Conservation (phyloP, 1,139 yeast species). For the Scheffersomyces segobiensis region DNA sequence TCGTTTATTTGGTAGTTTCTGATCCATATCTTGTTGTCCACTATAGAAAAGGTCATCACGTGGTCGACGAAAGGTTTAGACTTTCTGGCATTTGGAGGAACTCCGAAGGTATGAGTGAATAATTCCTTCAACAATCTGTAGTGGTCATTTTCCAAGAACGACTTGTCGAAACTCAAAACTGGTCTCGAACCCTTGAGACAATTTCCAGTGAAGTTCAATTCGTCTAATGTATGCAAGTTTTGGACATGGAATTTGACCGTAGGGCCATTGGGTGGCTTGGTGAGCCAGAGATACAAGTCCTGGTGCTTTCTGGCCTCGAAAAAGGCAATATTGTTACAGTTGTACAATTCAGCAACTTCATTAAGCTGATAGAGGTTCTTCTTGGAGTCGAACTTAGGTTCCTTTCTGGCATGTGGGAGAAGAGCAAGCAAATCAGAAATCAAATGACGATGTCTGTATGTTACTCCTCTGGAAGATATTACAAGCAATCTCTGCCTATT, state of each 20-base stretch:
- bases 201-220: conserved; percentile 93
- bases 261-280: conserved; percentile 98
- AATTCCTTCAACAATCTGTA: conserved; percentile 78
- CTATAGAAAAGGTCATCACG: conserved; percentile 88
- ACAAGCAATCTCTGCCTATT: conserved; percentile 82
- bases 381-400: conserved; percentile 93
- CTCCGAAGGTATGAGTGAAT: conserved; percentile 87
- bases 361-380: conserved; percentile 85
- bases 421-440: conserved; percentile 77
- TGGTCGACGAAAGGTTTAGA: conserved; percentile 95
- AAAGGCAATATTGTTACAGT: conserved; percentile 92
- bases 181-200: conserved; percentile 96
- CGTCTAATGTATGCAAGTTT: conserved; percentile 95
- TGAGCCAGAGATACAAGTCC: conserved; percentile 91
- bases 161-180: conserved; percentile 80
- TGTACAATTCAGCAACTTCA: conserved; percentile 94
- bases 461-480: conserved; percentile 93
- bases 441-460: conserved; percentile 92
- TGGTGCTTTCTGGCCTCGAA: conserved; percentile 97
- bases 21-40: conserved; percentile 93
- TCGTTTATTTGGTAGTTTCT: conserved; percentile 93
- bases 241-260: conserved; percentile 91
- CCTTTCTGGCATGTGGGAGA: conserved; percentile 94
- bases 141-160: conserved; percentile 64
- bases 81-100: conserved; percentile 94